These are phyloP conservation scores for Raphanus raphanistrum DNA, from an alignment of 345 rosid genomes.

Conservation along the genomic window DNA sequence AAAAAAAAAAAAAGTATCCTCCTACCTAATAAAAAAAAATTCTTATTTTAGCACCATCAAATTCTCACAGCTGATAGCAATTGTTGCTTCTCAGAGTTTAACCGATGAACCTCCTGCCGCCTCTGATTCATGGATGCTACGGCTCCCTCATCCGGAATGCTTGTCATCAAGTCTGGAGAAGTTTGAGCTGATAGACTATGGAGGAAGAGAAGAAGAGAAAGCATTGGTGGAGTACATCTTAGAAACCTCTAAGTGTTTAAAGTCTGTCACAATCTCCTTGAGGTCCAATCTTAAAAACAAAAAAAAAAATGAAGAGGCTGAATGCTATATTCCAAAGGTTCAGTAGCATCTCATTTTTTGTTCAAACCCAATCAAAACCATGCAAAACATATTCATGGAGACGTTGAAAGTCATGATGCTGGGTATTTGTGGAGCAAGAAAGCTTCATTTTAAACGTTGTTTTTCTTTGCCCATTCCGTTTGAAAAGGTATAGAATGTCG, in stretches of 20 bases:
- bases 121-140: background rate
- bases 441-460: background rate
- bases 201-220: background rate
- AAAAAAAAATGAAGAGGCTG: background rate
- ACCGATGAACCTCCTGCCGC: background rate
- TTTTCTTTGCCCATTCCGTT: background rate
- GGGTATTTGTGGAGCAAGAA: no score
- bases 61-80: background rate
- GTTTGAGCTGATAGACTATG: background rate
- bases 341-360: background rate
- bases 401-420: background rate
- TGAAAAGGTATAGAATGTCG: background rate
- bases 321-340: background rate
- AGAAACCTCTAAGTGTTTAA: background rate
- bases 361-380: background rate
- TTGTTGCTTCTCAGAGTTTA: background rate
- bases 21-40: background rate
- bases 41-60: background rate
- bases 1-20: background rate
- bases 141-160: background rate
- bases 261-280: background rate
- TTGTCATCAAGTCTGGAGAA: background rate
- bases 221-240: background rate
- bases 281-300: background rate
- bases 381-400: background rate